phyloP scores from a whole-genome alignment of 1,284 basidiomycete genomes.

The Ustilago shanxiensis region DNA sequence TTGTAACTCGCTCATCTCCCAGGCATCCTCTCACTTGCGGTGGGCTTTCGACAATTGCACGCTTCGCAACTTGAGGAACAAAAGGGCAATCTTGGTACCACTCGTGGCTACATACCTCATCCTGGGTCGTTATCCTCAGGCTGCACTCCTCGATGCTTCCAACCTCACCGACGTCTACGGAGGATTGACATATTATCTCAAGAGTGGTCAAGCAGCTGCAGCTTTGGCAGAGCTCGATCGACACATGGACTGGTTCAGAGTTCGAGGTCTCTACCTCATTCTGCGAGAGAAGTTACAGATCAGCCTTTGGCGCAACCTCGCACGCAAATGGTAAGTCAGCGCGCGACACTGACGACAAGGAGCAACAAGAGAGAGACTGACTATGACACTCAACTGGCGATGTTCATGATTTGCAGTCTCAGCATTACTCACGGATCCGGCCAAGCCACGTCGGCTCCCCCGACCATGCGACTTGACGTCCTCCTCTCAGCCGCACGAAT shows the following conservation, averaged over 20 bases:
- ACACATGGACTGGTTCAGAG: conserved; percentile 68
- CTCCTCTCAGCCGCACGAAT: conserved; percentile 66
- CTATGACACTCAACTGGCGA: neutral
- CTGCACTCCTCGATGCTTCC: conserved; percentile 62
- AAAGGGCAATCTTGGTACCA: conserved; percentile 70
- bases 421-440: conserved; percentile 18
- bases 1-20: neutral
- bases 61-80: conserved; percentile 55
- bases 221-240: conserved; percentile 63
- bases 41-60: conserved; percentile 70
- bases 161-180: conserved; percentile 60
- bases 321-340: conserved; percentile 65
- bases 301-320: conserved; percentile 71
- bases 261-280: conserved; percentile 69
- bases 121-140: conserved; percentile 69
- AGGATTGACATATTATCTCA: conserved; percentile 46
- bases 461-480: conserved; percentile 62
- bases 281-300: conserved; percentile 71
- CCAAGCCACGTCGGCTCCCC: conserved; percentile 58
- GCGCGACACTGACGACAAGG: neutral
- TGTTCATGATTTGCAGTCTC: neutral
- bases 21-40: conserved; percentile 68
- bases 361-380: neutral
- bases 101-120: conserved; percentile 70
- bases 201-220: conserved; percentile 66